These are phyloP conservation scores for Rasamsonia emersonii DNA, from an alignment of 2,329 filamentous ascomycete species.

Conservation along the genomic window DNA sequence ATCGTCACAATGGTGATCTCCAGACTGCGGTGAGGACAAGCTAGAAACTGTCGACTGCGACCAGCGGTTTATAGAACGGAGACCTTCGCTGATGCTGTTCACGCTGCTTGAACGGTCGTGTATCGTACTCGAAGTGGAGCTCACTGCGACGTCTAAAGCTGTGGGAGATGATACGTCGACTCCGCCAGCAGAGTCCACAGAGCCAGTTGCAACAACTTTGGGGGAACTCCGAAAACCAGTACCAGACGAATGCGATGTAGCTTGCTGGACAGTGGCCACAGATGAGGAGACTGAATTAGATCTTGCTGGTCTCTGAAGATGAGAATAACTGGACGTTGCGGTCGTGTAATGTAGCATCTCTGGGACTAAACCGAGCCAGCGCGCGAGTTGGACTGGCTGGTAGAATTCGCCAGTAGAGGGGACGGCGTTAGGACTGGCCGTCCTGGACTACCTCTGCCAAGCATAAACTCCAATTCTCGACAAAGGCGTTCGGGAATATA, in stretches of 20 bases:
- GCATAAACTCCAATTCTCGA: too few species aligned
- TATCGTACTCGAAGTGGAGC: conserved; percentile 4
- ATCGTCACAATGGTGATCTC: conserved; percentile 10
- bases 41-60: conserved; percentile 49
- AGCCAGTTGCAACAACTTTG: background rate
- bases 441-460: too few species aligned
- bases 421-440: too few species aligned
- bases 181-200: background rate
- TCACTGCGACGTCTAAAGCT: conserved; percentile 13
- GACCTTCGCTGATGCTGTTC: conserved; percentile 33
- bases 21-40: conserved; percentile 12
- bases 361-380: too few species aligned
- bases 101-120: conserved; percentile 31
- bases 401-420: too few species aligned
- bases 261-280: conserved; percentile 32
- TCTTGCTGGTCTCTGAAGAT: conserved; percentile 23
- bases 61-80: conserved; percentile 49
- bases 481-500: too few species aligned
- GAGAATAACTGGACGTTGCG: background rate
- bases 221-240: conserved; percentile 19
- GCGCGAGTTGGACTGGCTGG: too few species aligned
- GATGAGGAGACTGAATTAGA: conserved; percentile 39
- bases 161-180: background rate
- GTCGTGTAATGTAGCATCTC: background rate
- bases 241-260: conserved; percentile 26